Base-by-base conservation (phyloP, 2,329 filamentous ascomycete species). In the Capronia americana region DNA sequence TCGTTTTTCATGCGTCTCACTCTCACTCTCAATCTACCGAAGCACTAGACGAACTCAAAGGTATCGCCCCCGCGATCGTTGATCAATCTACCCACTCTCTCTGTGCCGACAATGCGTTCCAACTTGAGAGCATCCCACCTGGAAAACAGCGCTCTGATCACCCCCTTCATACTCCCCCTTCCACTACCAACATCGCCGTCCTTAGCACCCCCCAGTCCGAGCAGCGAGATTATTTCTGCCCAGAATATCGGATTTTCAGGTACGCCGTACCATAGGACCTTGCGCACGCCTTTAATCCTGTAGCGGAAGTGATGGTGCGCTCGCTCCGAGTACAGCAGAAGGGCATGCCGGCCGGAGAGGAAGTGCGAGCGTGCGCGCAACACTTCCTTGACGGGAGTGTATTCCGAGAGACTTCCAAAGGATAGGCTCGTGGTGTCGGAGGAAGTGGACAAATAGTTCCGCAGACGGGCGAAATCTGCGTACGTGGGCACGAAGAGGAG, bases 271-370 rank as follows among this genome's bases (percentile, higher is more conserved):
- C 97, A 90, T 59, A 97, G 85, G n/a, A 98, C 86, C 48, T 89
- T 85, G 77, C 89, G 89, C 14, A 95, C 92, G 24, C 95, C 95
- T 41, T 88, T 86, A 61, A 99, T 84, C 71, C 87, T 86, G 75
- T 95, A 93, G n/a, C 95, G 86, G 57, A 92, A 88, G 83, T 98
- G 98, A 79, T 99, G 95, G 79, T 99, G 95, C n/a, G 93, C 92
- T 66, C 95, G 89, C 77, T 96, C 94, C 1, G 93, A 96, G 80
- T 98, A 99, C 17, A 99, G 82, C 46, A 99, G 80, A 20, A 98
- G 85, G 23, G 88, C 88, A 76, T 97, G 91, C 17, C 93, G 85
- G 4, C 93, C 95, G 46, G 83, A 90, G 70, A 92, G 81, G 79
- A 99, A 98, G 76, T 97, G 92, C 12, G 91, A 93, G 26, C 94